phyloP scores from a whole-genome alignment of 495 filamentous ascomycete genomes.

The Aspergillus steynii region DNA sequence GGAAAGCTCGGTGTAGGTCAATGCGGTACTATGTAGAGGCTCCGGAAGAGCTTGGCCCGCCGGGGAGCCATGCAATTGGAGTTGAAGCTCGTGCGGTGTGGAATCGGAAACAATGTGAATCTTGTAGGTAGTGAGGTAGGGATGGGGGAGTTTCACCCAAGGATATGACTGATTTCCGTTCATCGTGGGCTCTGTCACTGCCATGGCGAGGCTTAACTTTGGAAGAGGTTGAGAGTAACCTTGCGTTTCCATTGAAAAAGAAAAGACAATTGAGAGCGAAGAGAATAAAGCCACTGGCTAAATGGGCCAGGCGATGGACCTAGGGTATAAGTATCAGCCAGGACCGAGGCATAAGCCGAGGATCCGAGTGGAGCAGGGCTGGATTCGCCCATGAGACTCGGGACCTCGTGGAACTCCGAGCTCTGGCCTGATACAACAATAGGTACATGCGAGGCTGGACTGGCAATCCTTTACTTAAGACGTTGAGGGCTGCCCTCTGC shows the following conservation, averaged over 20 bases:
- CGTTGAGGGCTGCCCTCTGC: not conserved
- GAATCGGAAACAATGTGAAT: constrained; percentile 28
- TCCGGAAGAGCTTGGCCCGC: constrained; percentile 29
- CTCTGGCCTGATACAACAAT: not conserved
- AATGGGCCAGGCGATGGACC: not conserved
- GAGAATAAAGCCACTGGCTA: not conserved
- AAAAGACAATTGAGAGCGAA: not conserved
- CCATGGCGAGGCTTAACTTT: not conserved
- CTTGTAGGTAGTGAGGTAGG: constrained; percentile 32
- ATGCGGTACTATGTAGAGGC: constrained; percentile 31
- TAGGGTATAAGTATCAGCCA: constrained; percentile 9
- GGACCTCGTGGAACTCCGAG: not conserved
- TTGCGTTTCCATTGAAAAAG: not conserved
- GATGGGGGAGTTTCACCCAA: constrained; percentile 27
- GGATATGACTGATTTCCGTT: constrained; percentile 9
- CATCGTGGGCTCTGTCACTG: not conserved
- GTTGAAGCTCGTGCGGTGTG: constrained; percentile 23
- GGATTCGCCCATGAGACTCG: not conserved
- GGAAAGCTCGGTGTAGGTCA: constrained; percentile 35
- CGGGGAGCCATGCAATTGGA: constrained; percentile 28
- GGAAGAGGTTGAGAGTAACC: not conserved
- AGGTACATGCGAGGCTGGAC: not conserved
- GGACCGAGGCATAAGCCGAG: not conserved
- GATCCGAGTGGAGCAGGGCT: not conserved
- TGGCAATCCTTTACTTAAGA: constrained; percentile 2